A percentile compares a stretch with the other conserved stretches of the same genome.
phyloP scores from a whole-genome alignment of 768 basidiomycete genomes.

The Termitomyces sp. region DNA sequence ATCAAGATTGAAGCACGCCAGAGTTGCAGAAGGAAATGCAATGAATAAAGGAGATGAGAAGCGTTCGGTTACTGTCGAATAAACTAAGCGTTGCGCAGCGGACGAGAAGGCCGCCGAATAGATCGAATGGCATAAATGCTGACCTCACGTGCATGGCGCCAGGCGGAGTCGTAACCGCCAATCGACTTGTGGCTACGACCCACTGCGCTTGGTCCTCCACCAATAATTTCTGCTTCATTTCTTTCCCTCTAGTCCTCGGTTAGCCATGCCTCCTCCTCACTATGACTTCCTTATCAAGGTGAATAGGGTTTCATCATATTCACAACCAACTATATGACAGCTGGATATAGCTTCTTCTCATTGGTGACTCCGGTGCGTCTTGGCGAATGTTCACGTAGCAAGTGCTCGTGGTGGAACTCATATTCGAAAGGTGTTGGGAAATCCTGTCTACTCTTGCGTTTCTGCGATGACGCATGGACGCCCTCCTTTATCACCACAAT shows the following conservation, averaged over 20 bases:
- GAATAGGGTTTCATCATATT: slow-evolving; percentile 12
- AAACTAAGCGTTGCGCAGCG: not conserved
- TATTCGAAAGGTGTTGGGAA: slow-evolving; percentile 80
- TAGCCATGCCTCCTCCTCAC: slow-evolving; percentile 79
- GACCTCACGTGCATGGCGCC: not conserved
- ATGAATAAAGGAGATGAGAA: not conserved
- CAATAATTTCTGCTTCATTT: slow-evolving; percentile 1
- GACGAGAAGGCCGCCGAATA: not conserved
- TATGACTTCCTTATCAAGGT: slow-evolving; percentile 98
- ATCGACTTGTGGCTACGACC: not conserved
- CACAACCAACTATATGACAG: not conserved
- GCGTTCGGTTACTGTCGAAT: not conserved
- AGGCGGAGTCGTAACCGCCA: not conserved
- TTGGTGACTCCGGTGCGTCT: slow-evolving; percentile 84
- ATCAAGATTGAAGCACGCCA: not conserved
- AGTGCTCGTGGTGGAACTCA: not conserved
- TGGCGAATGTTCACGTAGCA: not conserved
- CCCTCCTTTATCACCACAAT: slow-evolving; percentile 99
- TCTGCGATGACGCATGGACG: slow-evolving; percentile 99
- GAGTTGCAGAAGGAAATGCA: not conserved
- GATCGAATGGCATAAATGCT: not conserved
- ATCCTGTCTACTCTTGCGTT: slow-evolving; percentile 91
- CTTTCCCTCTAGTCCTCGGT: not conserved
- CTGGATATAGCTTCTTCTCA: slow-evolving; percentile 71
- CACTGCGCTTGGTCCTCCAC: slow-evolving; percentile 1